Conservation (phyloP, 2,329 filamentous ascomycete species). For the Penicillium sp. region DNA sequence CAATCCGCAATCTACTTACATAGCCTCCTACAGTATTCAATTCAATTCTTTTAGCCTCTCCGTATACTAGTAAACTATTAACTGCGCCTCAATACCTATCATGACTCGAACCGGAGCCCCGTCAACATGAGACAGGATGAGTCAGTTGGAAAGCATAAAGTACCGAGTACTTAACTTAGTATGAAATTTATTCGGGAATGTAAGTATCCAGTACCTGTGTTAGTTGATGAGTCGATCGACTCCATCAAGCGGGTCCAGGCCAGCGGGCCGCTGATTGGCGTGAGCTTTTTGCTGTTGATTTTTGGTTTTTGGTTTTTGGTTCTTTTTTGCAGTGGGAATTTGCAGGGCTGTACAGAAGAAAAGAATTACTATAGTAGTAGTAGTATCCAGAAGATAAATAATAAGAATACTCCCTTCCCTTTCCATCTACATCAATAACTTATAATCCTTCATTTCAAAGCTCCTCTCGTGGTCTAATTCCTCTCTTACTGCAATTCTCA, state of each 20-base stretch:
- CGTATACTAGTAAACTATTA: background rate
- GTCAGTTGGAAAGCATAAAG: conserved; percentile 15
- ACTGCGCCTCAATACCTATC: background rate
- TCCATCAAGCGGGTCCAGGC: conserved; percentile 26
- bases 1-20: too few species aligned
- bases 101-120: conserved; percentile 5
- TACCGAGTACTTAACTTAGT: background rate
- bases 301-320: conserved; percentile 23
- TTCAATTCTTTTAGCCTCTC: too few species aligned
- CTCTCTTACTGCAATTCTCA: conserved; percentile 14
- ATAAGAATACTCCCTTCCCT: too few species aligned
- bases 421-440: too few species aligned
- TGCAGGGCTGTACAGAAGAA: too few species aligned
- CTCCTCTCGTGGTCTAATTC: background rate
- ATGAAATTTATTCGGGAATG: background rate
- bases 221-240: conserved; percentile 19
- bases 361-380: too few species aligned
- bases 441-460: too few species aligned
- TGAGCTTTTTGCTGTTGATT: conserved; percentile 34
- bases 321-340: too few species aligned
- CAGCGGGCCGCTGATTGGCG: conserved; percentile 25
- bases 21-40: too few species aligned
- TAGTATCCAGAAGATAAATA: too few species aligned
- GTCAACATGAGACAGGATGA: conserved; percentile 36
- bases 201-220: conserved; percentile 19